Evolutionary conservation across 1,284 basidiomycete genomes (phyloP).

Genomic region (Ustilago vetiveriae): DNA sequence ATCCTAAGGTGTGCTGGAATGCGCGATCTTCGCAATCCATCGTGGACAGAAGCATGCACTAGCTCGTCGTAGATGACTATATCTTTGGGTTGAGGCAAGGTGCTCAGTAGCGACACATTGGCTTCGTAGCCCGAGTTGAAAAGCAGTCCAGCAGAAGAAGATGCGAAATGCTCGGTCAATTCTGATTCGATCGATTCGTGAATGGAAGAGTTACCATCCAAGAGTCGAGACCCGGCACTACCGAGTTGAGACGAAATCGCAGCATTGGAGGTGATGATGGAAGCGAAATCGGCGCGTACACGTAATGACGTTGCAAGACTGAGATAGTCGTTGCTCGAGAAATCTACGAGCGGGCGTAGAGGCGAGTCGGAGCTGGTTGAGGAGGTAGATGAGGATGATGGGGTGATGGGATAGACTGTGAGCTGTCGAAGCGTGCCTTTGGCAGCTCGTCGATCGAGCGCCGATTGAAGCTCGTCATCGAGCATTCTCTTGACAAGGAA

Average conservation of each 20-base stretch:
- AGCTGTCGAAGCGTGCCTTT: slow-evolving; percentile 58
- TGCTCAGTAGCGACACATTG: slow-evolving; percentile 86
- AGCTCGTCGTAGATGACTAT: slow-evolving; percentile 84
- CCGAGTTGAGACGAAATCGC: slow-evolving; percentile 69
- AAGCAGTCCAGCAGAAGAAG: slow-evolving; percentile 74
- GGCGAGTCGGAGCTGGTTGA: not conserved
- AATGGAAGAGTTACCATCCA: slow-evolving; percentile 76
- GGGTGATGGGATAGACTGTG: slow-evolving; percentile 30
- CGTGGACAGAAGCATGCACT: slow-evolving; percentile 91
- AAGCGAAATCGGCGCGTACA: slow-evolving; percentile 67
- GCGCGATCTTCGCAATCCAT: slow-evolving; percentile 84
- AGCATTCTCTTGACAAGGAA: slow-evolving; percentile 28
- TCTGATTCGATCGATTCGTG: slow-evolving; percentile 54
- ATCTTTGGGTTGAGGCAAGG: slow-evolving; percentile 82
- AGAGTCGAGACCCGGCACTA: slow-evolving; percentile 86
- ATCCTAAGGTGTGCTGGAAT: slow-evolving; percentile 13
- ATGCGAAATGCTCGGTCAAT: slow-evolving; percentile 50
- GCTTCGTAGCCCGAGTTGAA: slow-evolving; percentile 97
- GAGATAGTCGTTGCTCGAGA: slow-evolving; percentile 93
- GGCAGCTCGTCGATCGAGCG: slow-evolving; percentile 47
- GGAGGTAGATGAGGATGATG: slow-evolving; percentile 14
- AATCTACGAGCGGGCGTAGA: slow-evolving; percentile 71
- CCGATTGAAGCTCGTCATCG: slow-evolving; percentile 49
- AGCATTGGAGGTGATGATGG: slow-evolving; percentile 11
- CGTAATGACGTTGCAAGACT: slow-evolving; percentile 76